Conservation (phyloP, 116 monocot genomes). For the Posidonia oceanica region DNA sequence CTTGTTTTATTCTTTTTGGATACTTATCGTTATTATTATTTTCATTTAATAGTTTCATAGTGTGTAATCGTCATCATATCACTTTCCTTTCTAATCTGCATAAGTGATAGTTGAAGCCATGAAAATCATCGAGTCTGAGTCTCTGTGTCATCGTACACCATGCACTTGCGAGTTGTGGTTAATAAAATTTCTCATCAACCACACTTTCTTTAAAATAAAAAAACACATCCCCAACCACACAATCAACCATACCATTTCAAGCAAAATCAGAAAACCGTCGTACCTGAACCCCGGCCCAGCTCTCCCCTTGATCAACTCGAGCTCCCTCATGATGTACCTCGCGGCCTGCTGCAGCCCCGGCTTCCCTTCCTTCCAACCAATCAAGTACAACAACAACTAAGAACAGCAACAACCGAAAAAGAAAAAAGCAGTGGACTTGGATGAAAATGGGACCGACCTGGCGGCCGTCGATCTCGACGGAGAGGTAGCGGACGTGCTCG, state of each 20-base stretch:
- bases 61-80: too few relatives aligned
- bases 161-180: too few relatives aligned
- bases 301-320: slow-evolving; percentile 40
- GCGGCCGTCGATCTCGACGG: slow-evolving; percentile 69
- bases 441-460: slow-evolving; percentile 32
- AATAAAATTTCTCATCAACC: too few relatives aligned
- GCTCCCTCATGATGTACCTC: slow-evolving; percentile 59
- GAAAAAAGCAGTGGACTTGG: not conserved
- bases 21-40: too few relatives aligned
- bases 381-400: not conserved
- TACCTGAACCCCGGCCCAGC: slow-evolving; percentile 70
- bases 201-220: not conserved
- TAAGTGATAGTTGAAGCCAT: too few relatives aligned
- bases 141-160: too few relatives aligned
- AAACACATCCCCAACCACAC: not conserved
- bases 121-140: too few relatives aligned
- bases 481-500: slow-evolving; percentile 66
- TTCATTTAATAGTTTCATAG: too few relatives aligned
- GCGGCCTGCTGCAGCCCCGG: slow-evolving; percentile 83
- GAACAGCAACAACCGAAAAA: not conserved
- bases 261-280: not conserved
- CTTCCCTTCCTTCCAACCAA: slow-evolving; percentile 48
- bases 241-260: not conserved
- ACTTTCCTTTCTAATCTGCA: too few relatives aligned
- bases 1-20: too few relatives aligned